phyloP scores from a whole-genome alignment of 768 basidiomycete species.

The Pulveroboletus sp. region DNA sequence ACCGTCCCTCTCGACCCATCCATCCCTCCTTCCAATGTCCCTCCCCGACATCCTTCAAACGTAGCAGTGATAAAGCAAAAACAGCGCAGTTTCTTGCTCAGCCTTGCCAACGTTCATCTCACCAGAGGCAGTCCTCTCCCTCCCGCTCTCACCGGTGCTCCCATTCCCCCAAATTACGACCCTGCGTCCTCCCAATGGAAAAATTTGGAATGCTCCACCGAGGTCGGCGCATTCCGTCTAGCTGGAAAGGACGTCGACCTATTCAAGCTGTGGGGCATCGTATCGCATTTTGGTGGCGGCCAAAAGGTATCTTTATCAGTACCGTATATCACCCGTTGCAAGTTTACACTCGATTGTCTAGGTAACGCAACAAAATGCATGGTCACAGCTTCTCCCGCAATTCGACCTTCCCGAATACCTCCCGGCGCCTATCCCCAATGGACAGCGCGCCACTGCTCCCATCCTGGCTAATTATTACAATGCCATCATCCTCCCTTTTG shows the following conservation, averaged over 20 bases:
- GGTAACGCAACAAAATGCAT: constrained; percentile 53
- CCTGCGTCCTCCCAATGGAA: constrained; percentile 62
- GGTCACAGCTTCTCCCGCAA: constrained; percentile 51
- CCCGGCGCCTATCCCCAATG: constrained; percentile 44
- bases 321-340: constrained; percentile 10
- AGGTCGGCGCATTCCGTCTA: constrained; percentile 62
- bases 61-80: constrained; percentile 47
- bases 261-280: constrained; percentile 68
- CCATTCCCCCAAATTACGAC: constrained; percentile 58
- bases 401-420: constrained; percentile 63
- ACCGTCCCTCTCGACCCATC: constrained; percentile 45
- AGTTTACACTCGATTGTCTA: constrained; percentile 23
- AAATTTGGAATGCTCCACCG: constrained; percentile 57
- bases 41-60: constrained; percentile 35
- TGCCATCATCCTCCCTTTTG: constrained; percentile 65
- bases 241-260: constrained; percentile 75
- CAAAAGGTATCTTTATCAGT: constrained; percentile 47
- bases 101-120: constrained; percentile 59
- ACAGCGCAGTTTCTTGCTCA: constrained; percentile 56
- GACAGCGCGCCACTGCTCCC: constrained; percentile 47
- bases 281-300: constrained; percentile 59
- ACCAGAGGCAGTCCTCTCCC: constrained; percentile 66
- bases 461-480: constrained; percentile 60
- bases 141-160: constrained; percentile 65
- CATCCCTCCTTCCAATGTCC: constrained; percentile 38